These are phyloP conservation scores for Selaginella tamariscina DNA, from an alignment of 75 land plant genomes.

Conservation along the genomic window DNA sequence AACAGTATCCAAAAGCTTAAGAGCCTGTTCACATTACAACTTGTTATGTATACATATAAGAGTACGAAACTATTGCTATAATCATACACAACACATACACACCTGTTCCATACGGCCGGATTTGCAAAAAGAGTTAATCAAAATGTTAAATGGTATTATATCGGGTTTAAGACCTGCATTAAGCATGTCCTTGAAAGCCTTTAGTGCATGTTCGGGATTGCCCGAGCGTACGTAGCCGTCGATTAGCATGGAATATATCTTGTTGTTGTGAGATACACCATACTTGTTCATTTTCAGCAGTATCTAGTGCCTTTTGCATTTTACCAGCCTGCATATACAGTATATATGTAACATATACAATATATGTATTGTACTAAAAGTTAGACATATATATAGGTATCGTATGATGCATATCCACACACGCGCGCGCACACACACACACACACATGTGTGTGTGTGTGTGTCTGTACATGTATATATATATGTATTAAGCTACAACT, in stretches of 20 bases:
- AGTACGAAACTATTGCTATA: too few relatives aligned
- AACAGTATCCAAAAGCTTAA: constrained; percentile 59
- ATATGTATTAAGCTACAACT: too few relatives aligned
- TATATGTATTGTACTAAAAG: not conserved
- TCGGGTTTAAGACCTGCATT: constrained; percentile 81
- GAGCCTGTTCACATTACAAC: too few relatives aligned
- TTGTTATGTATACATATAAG: too few relatives aligned
- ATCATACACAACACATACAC: too few relatives aligned
- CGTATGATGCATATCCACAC: too few relatives aligned
- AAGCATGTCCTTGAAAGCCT: constrained; percentile 73
- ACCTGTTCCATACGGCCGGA: constrained; percentile 61
- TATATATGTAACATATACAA: not conserved
- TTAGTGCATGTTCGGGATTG: constrained; percentile 79
- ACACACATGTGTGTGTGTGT: too few relatives aligned
- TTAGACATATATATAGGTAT: too few relatives aligned
- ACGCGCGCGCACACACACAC: too few relatives aligned
- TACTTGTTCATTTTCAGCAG: constrained; percentile 50
- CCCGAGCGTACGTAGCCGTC: constrained; percentile 67
- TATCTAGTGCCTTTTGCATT: constrained; percentile 68
- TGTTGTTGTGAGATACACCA: constrained; percentile 70
- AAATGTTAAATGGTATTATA: constrained; percentile 76
- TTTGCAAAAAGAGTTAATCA: constrained; percentile 77
- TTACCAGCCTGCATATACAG: constrained; percentile 58
- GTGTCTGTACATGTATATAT: too few relatives aligned
- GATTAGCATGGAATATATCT: constrained; percentile 89